These are phyloP conservation scores for Fusarium tricinctum DNA, from an alignment of 2,329 filamentous ascomycete genomes.

Conservation along the genomic window DNA sequence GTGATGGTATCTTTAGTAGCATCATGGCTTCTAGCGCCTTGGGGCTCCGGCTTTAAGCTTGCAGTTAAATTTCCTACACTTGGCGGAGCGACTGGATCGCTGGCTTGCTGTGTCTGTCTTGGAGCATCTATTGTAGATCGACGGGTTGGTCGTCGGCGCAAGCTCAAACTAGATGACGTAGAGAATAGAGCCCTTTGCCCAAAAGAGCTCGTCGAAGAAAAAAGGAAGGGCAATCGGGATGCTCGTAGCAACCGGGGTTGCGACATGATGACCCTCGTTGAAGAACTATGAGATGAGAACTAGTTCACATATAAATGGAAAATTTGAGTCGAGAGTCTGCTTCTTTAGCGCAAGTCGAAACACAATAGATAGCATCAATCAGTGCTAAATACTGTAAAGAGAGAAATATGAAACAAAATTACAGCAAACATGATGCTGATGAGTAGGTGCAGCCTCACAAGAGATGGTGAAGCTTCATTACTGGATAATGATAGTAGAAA, in stretches of 20 bases:
- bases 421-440: neutral
- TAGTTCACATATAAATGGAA: conserved; percentile 4
- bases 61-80: neutral
- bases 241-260: neutral
- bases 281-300: neutral
- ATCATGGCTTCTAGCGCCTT: neutral
- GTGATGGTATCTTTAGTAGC: neutral
- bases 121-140: conserved; percentile 11
- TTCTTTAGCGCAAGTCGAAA: neutral
- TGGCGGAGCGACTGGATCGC: neutral
- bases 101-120: neutral
- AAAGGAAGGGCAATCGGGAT: neutral
- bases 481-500: neutral
- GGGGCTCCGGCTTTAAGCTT: neutral
- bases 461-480: conserved; percentile 1
- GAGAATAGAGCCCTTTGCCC: conserved; percentile 11
- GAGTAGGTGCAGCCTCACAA: neutral
- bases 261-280: conserved; percentile 11
- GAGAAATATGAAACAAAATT: neutral
- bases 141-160: conserved; percentile 27
- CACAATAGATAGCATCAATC: neutral
- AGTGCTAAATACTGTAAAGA: neutral
- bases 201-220: neutral
- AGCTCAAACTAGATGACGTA: neutral
- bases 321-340: neutral